These are phyloP conservation scores for Schizonepeta tenuifolia DNA, from an alignment of 257 asterid species.

Conservation along the genomic window DNA sequence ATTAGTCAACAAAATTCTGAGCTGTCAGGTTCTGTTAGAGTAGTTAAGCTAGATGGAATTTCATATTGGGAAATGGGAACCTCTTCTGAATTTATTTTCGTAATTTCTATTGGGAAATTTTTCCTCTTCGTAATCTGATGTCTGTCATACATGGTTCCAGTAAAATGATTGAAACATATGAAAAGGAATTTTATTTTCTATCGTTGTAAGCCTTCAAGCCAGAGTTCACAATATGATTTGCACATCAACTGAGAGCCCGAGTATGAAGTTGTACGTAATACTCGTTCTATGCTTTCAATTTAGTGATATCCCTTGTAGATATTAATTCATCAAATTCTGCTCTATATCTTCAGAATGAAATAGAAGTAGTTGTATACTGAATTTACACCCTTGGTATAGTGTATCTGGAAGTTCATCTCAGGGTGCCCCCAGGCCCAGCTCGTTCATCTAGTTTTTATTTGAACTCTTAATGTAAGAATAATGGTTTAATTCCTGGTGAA, in stretches of 20 bases:
- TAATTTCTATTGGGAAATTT: too few species aligned
- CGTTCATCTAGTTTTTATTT: too few species aligned
- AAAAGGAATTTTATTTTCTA: background rate
- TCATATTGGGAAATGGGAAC: too few species aligned
- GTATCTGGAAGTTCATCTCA: background rate
- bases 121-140: too few species aligned
- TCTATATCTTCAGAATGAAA: background rate
- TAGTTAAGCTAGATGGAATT: too few species aligned
- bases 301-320: background rate
- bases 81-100: too few species aligned
- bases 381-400: background rate
- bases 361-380: background rate
- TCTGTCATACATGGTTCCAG: too few species aligned
- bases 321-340: background rate
- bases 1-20: too few species aligned
- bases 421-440: background rate
- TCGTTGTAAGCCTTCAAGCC: background rate
- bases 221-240: background rate
- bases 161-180: background rate
- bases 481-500: slow-evolving; percentile 2
- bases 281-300: background rate
- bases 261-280: background rate
- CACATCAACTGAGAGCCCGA: background rate
- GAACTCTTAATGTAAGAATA: too few species aligned
- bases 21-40: too few species aligned